phyloP scores from a whole-genome alignment of 495 filamentous ascomycete genomes.

The Lasiosphaeria miniovina region DNA sequence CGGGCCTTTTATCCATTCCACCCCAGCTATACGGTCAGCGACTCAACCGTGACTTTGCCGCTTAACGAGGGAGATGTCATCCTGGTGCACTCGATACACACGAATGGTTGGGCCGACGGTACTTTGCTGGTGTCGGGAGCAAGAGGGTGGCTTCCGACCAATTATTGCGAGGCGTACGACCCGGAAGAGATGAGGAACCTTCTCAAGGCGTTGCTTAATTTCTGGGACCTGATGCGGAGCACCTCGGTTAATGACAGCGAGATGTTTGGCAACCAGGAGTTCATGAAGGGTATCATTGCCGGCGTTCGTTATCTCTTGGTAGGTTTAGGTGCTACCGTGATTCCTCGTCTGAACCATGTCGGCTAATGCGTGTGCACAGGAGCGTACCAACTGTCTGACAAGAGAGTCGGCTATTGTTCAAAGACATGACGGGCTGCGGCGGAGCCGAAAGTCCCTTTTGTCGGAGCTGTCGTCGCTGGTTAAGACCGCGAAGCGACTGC shows the following conservation, averaged over 20 bases:
- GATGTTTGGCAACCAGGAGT: slow-evolving; percentile 81
- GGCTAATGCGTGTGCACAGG: slow-evolving; percentile 46
- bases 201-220: slow-evolving; percentile 80
- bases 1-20: slow-evolving; percentile 96
- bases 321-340: slow-evolving; percentile 37
- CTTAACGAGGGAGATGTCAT: slow-evolving; percentile 90
- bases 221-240: slow-evolving; percentile 87
- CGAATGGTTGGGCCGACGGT: slow-evolving; percentile 98
- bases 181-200: slow-evolving; percentile 79
- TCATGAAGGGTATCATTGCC: slow-evolving; percentile 87
- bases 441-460: slow-evolving; percentile 78
- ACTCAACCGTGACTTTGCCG: slow-evolving; percentile 82
- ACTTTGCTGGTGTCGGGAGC: slow-evolving; percentile 86
- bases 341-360: slow-evolving; percentile 9
- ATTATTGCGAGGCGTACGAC: slow-evolving; percentile 95
- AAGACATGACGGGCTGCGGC: slow-evolving; percentile 69
- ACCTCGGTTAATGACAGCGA: slow-evolving; percentile 59
- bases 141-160: slow-evolving; percentile 95
- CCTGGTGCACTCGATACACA: slow-evolving; percentile 93
- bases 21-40: slow-evolving; percentile 61
- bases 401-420: slow-evolving; percentile 72
- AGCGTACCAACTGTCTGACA: slow-evolving; percentile 83
- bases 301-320: slow-evolving; percentile 89
- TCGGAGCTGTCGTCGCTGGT: slow-evolving; percentile 88
- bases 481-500: slow-evolving; percentile 77